A percentile compares a stretch with the other conserved stretches of the same genome.
phyloP scores from a whole-genome alignment of 176 grass and related monocot genomes.

The Bothriochloa decipiens region DNA sequence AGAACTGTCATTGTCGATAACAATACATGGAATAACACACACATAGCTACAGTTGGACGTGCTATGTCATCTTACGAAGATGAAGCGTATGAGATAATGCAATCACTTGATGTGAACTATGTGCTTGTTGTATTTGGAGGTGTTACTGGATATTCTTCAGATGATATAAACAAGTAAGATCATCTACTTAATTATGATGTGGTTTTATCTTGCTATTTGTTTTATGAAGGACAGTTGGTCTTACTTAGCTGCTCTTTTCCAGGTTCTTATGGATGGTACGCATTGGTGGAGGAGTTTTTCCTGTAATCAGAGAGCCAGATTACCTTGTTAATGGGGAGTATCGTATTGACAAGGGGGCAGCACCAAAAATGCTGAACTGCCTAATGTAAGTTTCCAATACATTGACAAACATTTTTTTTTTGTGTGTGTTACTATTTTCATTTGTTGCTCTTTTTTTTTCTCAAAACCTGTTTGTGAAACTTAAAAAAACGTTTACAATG shows the following conservation, averaged over 20 bases:
- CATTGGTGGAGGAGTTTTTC: conserved; percentile 97
- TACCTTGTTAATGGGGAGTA: conserved; percentile 99
- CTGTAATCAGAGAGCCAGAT: conserved; percentile 98
- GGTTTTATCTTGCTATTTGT: not conserved
- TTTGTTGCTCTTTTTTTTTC: not conserved
- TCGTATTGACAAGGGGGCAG: conserved; percentile 96
- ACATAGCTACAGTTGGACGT: conserved; percentile 97
- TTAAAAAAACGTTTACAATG: not conserved
- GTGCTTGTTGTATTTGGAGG: conserved; percentile 99
- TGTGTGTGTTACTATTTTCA: not conserved
- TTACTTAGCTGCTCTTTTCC: conserved; percentile 44
- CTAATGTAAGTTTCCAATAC: conserved; percentile 73
- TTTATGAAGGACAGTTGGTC: not conserved
- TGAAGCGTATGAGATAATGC: conserved; percentile 99
- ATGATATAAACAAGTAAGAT: conserved; percentile 99
- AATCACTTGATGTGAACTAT: conserved; percentile 92
- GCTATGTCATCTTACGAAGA: conserved; percentile 98
- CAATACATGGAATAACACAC: conserved; percentile 99
- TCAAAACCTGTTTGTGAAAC: not conserved
- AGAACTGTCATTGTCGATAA: conserved; percentile 99
- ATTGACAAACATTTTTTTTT: not conserved
- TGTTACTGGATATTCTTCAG: conserved; percentile 95
- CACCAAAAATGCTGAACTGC: conserved; percentile 99
- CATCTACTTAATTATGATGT: not conserved
- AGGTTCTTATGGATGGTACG: conserved; percentile 99